Evolutionary conservation across 164 flowering plant species (phyloP), one percentile per base, ranked within the genome.

Genomic region (Protea cynaroides): DNA sequence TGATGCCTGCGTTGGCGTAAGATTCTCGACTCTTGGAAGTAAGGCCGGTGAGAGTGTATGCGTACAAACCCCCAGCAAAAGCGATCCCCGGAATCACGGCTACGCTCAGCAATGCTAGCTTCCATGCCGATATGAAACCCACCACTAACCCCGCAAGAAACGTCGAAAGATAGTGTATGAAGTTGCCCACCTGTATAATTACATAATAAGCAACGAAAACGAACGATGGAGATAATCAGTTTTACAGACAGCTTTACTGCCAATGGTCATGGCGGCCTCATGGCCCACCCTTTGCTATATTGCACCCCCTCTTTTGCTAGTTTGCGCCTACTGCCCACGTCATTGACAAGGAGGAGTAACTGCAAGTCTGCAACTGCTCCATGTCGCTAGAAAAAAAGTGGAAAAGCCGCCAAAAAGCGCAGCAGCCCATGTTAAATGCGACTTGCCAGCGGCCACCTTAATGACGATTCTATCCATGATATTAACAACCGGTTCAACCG

Each of bases 41-140:
- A 55, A 94, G 86, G 22, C 96, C 97, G 1, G 96, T 91, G 75
- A 92, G 85, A 12, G 97, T 89, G 63, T 91, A 89, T 1, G 97
- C 96, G 59, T 94, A 91, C 25, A 94, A 76, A 11, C 97, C 97
- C 0, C 99, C 99, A 7, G 96, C 96, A 69, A 94, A 92, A 22
- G 99, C 99, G 51, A 94, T 94, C 46, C 96, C 96, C 0, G 99
- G 99, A 43, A 94, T 89, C 56, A 94, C 96, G 0, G 99, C 99
- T 53, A 94, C 81, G 63, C 97, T 94, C 56, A 94, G 79, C 58
- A 94, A 78, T 0, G 99, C 99, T 14, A 94, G 72, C 78, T 73
- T 83, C 99, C 99, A 94, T 56, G 97, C 99, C n/a, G 96, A 84
- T 36, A 89, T 87, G 71, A 94, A 94, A 53, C 99, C 99, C 59